These are phyloP conservation scores for Galerina marginata DNA, from an alignment of 768 basidiomycete genomes.

Conservation along the genomic window DNA sequence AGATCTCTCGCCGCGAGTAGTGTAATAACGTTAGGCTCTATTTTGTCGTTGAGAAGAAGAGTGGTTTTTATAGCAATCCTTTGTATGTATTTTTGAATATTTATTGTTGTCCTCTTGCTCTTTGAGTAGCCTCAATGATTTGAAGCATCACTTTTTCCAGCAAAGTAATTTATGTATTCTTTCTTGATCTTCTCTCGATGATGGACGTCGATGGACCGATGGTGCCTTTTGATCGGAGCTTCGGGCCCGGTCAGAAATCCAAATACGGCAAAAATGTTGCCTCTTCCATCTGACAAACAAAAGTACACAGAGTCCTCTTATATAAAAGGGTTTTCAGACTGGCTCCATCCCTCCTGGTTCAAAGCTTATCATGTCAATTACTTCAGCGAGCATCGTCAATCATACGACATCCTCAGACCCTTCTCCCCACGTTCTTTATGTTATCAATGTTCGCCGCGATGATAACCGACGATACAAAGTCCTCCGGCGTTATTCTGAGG, in stretches of 20 bases:
- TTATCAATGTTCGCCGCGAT: constrained; percentile 22
- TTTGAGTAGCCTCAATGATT: too few relatives aligned
- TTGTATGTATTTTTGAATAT: too few relatives aligned
- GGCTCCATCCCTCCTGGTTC: not conserved
- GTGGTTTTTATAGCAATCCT: too few relatives aligned
- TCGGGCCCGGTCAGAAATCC: not conserved
- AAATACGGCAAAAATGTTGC: constrained; percentile 20
- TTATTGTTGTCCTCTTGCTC: too few relatives aligned
- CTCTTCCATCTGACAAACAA: constrained; percentile 20
- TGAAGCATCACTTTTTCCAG: too few relatives aligned
- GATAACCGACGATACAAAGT: constrained; percentile 19
- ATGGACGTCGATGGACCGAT: too few relatives aligned
- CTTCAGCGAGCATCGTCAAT: constrained; percentile 11
- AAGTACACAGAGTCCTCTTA: constrained; percentile 12
- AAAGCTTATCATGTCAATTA: constrained; percentile 11
- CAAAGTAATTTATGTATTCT: too few relatives aligned
- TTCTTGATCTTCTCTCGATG: not conserved
- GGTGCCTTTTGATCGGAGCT: not conserved
- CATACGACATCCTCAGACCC: constrained; percentile 26
- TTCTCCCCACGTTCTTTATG: constrained; percentile 22
- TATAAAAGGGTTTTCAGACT: constrained; percentile 4
- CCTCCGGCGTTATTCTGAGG: constrained; percentile 24
- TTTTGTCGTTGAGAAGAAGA: too few relatives aligned
- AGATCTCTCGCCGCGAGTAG: not conserved
- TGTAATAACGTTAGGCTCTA: too few relatives aligned